Conservation (phyloP, 2,329 filamentous ascomycete species). For the Pseudogymnoascus sp. region DNA sequence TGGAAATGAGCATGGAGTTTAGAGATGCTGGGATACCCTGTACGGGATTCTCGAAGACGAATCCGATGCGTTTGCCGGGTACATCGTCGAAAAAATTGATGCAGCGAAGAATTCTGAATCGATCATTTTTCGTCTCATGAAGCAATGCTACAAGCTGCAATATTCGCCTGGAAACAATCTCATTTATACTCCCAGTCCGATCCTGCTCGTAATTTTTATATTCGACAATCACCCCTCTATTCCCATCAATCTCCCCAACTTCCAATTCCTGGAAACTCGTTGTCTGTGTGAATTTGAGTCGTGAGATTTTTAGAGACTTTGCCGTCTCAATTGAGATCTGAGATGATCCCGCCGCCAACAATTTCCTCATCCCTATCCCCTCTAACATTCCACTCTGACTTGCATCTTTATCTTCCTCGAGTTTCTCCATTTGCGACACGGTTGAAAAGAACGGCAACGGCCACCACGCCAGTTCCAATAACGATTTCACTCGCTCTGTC, state of each 20-base stretch:
- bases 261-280: not conserved
- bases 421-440: conserved; percentile 1
- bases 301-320: not conserved
- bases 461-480: not conserved
- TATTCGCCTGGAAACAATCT: not conserved
- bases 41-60: not conserved
- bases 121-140: not conserved
- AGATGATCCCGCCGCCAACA: not conserved
- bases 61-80: not conserved
- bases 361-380: conserved; percentile 1
- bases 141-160: conserved; percentile 1
- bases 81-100: conserved; percentile 3
- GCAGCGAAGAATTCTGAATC: not conserved
- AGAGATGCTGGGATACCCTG: not conserved
- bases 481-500: not conserved
- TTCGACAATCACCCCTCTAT: not conserved
- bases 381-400: not conserved
- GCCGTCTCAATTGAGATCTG: not conserved
- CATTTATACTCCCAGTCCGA: not conserved
- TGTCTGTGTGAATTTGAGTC: not conserved
- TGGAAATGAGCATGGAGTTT: not conserved
- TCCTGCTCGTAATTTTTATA: not conserved
- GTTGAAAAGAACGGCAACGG: not conserved
- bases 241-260: not conserved
- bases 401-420: not conserved